Base-by-base conservation (phyloP, 768 basidiomycete species). In the Lactarius vividus region DNA sequence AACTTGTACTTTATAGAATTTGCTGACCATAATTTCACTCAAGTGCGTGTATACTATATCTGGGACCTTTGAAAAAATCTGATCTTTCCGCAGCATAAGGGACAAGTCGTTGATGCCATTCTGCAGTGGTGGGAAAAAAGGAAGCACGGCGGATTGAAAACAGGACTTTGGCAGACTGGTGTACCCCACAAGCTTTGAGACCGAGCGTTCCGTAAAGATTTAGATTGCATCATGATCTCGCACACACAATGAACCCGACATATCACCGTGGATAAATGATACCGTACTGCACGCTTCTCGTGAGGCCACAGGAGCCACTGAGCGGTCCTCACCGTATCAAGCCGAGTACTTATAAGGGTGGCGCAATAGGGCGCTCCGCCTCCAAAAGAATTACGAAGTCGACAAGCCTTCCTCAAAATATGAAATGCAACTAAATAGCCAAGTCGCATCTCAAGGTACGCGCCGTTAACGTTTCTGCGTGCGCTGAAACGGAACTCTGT, bases 11-110 rank as follows among this genome's bases (percentile, higher is more conserved):
- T 88, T 29, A 76, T 91, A 44, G 92, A 93, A 73, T 83, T 82
- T 53, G 89, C 87, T 9, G 90, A 92, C 76, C 92, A 93, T 72
- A 93, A 92, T 75, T 89, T 87, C 71, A 85, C 84, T 28, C 85
- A 87, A 28, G 83, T 83, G 65, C 52, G 80, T 1, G 18, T 11
- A 18, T 40, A 18, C 37, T 39, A 28, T 46, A 5, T 11, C 9
- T 10, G 13, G 29, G 23, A 26, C 31, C 33, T 49, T 28, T 40
- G n/a, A 46, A 33, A 46, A 35, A 28, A 15, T 54, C 13, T 15
- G 31, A 33, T n/a, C 9, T 23, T 59, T 10, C 37, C 57, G 15
- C 58, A 84, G 83, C 82, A 83, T 62, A 83, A 85, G 68, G 88
- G 89, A 62, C 84, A 89, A 59, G 80, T 93, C 16, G 85, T 89